These are phyloP conservation scores for Nicotiana otophora DNA, from an alignment of 257 asterid species.

Conservation along the genomic window DNA sequence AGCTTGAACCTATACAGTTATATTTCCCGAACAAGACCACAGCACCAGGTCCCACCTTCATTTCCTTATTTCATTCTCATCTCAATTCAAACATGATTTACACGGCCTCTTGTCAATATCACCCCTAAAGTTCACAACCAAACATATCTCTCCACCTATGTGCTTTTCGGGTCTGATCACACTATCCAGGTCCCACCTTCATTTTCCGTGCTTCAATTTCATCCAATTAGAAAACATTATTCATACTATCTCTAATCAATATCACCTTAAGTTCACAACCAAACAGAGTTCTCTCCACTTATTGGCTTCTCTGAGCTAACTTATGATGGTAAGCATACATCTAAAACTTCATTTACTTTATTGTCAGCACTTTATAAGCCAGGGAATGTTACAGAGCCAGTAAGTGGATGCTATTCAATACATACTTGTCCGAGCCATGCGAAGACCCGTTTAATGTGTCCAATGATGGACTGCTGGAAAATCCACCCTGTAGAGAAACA, in stretches of 20 bases:
- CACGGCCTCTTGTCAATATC: background rate
- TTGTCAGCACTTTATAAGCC: background rate
- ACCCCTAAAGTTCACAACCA: background rate
- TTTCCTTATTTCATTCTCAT: background rate
- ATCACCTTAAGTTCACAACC: background rate
- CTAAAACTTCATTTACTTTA: background rate
- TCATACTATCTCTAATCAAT: background rate
- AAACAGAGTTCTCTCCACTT: background rate
- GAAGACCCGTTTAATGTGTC: constrained; percentile 55
- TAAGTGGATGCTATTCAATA: background rate
- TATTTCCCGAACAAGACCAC: too few species aligned
- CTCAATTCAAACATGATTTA: background rate
- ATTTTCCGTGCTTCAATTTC: background rate
- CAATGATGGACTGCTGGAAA: constrained; percentile 58
- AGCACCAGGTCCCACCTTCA: background rate
- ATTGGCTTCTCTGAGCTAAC: background rate
- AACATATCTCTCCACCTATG: background rate
- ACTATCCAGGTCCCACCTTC: background rate
- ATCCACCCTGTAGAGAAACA: constrained; percentile 61
- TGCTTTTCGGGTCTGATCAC: background rate
- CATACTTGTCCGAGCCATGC: constrained; percentile 62
- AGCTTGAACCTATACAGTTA: too few species aligned
- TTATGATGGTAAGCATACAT: background rate
- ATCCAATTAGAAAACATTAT: background rate
- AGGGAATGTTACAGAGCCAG: background rate